Conservation (phyloP, 192 early-diverging fungal genomes). For the Chytriomyces confervae region DNA sequence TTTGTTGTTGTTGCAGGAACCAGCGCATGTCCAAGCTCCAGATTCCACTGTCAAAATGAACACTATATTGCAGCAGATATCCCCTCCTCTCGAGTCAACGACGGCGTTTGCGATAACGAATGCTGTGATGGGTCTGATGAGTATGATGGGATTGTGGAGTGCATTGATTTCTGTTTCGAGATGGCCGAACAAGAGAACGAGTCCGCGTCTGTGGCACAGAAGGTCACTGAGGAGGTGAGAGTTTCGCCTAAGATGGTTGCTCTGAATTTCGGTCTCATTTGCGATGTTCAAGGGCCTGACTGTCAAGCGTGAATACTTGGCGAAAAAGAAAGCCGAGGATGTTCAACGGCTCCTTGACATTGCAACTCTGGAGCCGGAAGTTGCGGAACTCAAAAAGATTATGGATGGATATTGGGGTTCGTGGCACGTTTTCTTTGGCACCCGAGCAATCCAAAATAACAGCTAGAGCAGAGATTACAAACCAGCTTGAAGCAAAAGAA, state of each 20-base stretch:
- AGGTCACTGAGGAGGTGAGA: slow-evolving; percentile 9
- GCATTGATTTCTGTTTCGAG: slow-evolving; percentile 77
- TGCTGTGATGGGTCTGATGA: slow-evolving; percentile 98
- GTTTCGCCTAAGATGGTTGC: background rate
- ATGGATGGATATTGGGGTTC: slow-evolving; percentile 15
- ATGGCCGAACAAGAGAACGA: slow-evolving; percentile 35
- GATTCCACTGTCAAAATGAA: slow-evolving; percentile 83
- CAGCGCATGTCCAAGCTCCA: slow-evolving; percentile 80
- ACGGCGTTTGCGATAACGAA: slow-evolving; percentile 88
- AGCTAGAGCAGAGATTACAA: slow-evolving; percentile 13
- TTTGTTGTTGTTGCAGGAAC: slow-evolving; percentile 63
- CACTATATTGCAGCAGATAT: slow-evolving; percentile 74
- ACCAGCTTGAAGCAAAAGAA: background rate
- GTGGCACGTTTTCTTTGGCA: too few species aligned
- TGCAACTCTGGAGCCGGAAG: slow-evolving; percentile 43
- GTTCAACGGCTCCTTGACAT: background rate
- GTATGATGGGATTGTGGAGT: slow-evolving; percentile 59
- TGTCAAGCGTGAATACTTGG: slow-evolving; percentile 20
- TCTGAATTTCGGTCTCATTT: too few species aligned
- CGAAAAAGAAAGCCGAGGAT: slow-evolving; percentile 1
- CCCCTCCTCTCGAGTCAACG: slow-evolving; percentile 79
- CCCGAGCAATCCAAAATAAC: background rate
- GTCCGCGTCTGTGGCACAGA: background rate
- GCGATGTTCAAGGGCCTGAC: slow-evolving; percentile 17
- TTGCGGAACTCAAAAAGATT: slow-evolving; percentile 29